Evolutionary conservation across 352 stramenopile genomes (phyloP).

Genomic region (Pythium diclinum): DNA sequence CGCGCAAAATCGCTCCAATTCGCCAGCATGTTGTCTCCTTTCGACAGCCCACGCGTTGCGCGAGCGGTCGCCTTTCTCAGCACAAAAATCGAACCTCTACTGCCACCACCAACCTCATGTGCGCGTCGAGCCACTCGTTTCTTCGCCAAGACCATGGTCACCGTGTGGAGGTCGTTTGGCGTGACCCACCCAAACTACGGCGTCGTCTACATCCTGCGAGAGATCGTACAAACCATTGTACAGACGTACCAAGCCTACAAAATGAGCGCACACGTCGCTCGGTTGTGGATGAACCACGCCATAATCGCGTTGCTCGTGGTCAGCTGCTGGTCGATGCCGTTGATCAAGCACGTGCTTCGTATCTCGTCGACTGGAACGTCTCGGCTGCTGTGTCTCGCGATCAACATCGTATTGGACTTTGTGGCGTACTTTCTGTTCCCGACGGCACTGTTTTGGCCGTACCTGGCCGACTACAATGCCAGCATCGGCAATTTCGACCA

Average conservation of each 20-base stretch:
- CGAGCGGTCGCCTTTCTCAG: not conserved
- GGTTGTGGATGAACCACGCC: slow-evolving; percentile 25
- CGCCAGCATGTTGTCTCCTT: not conserved
- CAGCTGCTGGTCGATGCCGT: slow-evolving; percentile 30
- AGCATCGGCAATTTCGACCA: slow-evolving; percentile 16
- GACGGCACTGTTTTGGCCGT: slow-evolving; percentile 25
- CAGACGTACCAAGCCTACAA: slow-evolving; percentile 31
- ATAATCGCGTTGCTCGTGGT: slow-evolving; percentile 24
- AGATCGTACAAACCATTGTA: slow-evolving; percentile 27
- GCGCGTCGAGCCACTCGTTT: too few relatives aligned
- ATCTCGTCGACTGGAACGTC: too few relatives aligned
- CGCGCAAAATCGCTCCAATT: too few relatives aligned
- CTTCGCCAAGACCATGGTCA: not conserved
- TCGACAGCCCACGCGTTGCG: not conserved
- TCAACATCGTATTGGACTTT: slow-evolving; percentile 23
- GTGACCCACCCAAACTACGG: slow-evolving; percentile 22
- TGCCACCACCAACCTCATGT: too few relatives aligned
- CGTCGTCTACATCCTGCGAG: slow-evolving; percentile 23
- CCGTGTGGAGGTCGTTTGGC: slow-evolving; percentile 13
- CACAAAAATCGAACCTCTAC: too few relatives aligned
- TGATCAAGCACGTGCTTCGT: slow-evolving; percentile 14
- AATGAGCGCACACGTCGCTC: slow-evolving; percentile 21
- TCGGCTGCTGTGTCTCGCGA: too few relatives aligned
- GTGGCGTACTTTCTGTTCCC: slow-evolving; percentile 25
- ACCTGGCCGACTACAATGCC: slow-evolving; percentile 20